Base-by-base conservation (phyloP, 2,329 filamentous ascomycete genomes). In the Arthrinium phaeospermum region DNA sequence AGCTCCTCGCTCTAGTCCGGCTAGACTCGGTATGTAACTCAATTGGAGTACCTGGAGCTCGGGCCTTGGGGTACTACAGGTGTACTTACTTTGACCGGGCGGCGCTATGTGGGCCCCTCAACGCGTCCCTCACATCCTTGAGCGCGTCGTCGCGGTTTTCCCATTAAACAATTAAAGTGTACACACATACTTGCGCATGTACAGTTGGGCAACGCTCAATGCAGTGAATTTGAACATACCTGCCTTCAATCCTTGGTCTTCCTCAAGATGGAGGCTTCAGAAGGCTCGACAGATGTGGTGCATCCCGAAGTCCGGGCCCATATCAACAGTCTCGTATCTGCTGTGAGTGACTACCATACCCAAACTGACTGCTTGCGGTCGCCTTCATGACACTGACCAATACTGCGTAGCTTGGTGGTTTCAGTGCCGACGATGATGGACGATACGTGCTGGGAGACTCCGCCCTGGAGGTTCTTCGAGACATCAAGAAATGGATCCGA, bases 401-500 rank as follows among this genome's bases (percentile, higher is more conserved):
- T 12, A 67, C 16, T 2, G 77, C 74, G 72, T 81, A 98, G 94
- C 91, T 98, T 75, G 96, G 95, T 84, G 96, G 95, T 70, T 91
- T 91, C 78, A 93, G 93, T 77, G 87, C 91, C 70, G 93, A 94
- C 76, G 92, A 96, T 78, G 92, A 95, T 79, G 93, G 93, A 72
- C 89, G 89, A 79, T 99, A 99, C 82, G 89, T 94, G 61, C 91
- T 98, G 47, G 96, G 96, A 82, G 96, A 98, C 82, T 96, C 98
- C 80, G 96, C 95, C 16, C 86, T 97, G 73, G 94, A 96, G 72
- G 96, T 95, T 79, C 87, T 99, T 72, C 95, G 96, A 74, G 96
- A 99, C 83, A 88, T 99, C 71, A 96, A 96, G 80, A 92, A 93
- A 89, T 99, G 96, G 96, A 89, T 99, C 76, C 95, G 94, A 77